Evolutionary conservation across 2,329 filamentous ascomycete genomes (phyloP).

Genomic region (Trichothecium sympodiale): DNA sequence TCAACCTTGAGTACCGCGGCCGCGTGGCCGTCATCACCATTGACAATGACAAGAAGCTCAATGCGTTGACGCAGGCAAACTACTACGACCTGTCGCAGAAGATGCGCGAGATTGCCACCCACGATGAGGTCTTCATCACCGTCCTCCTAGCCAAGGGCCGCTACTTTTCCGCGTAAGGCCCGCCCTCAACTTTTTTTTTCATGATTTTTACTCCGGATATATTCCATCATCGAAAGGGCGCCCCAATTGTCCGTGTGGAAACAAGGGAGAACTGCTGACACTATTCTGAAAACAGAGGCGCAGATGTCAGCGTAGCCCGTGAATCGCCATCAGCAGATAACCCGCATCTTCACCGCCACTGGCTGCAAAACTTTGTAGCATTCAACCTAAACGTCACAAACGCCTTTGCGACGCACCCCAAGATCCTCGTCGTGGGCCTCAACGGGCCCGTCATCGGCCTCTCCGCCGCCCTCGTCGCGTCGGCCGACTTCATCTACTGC

Average conservation of each 20-base stretch:
- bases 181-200: too few relatives aligned
- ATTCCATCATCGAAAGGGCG: too few relatives aligned
- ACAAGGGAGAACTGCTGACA: too few relatives aligned
- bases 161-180: constrained; percentile 73
- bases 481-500: constrained; percentile 88
- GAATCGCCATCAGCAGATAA: constrained; percentile 24
- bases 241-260: too few relatives aligned
- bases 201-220: too few relatives aligned
- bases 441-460: constrained; percentile 89
- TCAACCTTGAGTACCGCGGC: constrained; percentile 27
- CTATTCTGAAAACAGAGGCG: too few relatives aligned
- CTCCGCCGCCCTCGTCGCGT: constrained; percentile 69
- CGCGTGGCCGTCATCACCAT: constrained; percentile 66
- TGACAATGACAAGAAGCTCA: constrained; percentile 76
- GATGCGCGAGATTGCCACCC: constrained; percentile 66
- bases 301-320: constrained; percentile 56
- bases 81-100: constrained; percentile 70
- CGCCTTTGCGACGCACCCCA: constrained; percentile 86
- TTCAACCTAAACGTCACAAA: constrained; percentile 86
- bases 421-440: constrained; percentile 81
- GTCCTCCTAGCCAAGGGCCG: constrained; percentile 74
- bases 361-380: constrained; percentile 62
- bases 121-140: constrained; percentile 75
- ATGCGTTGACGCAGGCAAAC: constrained; percentile 58
- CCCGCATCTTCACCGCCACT: constrained; percentile 34